These are phyloP conservation scores for Hymenoscyphus salicellus DNA, from an alignment of 2,329 filamentous ascomycete genomes.

Conservation along the genomic window DNA sequence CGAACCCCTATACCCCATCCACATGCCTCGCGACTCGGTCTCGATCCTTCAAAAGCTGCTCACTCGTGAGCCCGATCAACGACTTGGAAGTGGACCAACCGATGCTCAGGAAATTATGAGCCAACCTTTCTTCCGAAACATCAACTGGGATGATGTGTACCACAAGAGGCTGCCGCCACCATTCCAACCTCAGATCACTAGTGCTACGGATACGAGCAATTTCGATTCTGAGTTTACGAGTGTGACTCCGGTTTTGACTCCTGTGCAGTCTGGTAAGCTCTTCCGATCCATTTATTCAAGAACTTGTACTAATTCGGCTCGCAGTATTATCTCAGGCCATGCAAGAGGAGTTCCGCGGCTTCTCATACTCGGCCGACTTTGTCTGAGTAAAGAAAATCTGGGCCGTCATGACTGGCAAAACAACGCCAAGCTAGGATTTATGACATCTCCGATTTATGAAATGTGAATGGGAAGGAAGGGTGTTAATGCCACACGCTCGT, in stretches of 20 bases:
- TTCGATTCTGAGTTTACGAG: conserved; percentile 99
- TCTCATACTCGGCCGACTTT: conserved; percentile 67
- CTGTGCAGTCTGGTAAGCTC: conserved; percentile 88
- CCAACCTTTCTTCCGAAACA: conserved; percentile 95
- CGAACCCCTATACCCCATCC: conserved; percentile 95
- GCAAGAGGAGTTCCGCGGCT: conserved; percentile 99
- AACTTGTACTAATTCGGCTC: conserved; percentile 11
- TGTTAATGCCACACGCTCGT: neutral
- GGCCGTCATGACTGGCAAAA: neutral
- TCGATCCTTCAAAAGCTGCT: conserved; percentile 97
- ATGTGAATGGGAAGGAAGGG: neutral
- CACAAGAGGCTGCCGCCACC: conserved; percentile 88
- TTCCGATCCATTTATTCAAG: neutral
- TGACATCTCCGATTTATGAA: neutral
- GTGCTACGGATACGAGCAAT: conserved; percentile 96
- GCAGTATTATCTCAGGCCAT: conserved; percentile 93
- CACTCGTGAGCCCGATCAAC: conserved; percentile 88
- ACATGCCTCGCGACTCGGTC: conserved; percentile 97
- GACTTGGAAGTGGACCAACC: conserved; percentile 89
- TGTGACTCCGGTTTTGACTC: conserved; percentile 93
- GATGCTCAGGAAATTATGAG: conserved; percentile 99
- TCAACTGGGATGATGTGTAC: conserved; percentile 99
- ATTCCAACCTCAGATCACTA: conserved; percentile 86
- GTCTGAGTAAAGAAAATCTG: conserved; percentile 26
- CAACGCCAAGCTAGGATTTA: neutral